Evolutionary conservation across 345 rosid species (phyloP).

Genomic region (Aurinia saxatilis): DNA sequence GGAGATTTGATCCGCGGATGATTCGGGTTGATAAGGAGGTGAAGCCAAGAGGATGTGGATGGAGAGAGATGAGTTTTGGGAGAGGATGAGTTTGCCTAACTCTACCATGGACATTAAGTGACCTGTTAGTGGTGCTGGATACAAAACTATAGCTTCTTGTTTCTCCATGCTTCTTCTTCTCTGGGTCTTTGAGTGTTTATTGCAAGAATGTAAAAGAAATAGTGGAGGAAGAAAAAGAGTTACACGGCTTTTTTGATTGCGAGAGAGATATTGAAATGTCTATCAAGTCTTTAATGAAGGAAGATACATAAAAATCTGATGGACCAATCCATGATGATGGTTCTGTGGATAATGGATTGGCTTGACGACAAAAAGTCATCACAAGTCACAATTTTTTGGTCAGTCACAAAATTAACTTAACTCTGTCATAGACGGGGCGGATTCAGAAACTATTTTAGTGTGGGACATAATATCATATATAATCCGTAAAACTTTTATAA

Average conservation of each 20-base stretch:
- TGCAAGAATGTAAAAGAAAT: not conserved
- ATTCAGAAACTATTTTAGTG: no score
- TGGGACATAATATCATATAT: no score
- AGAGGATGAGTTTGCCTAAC: conserved; percentile 46
- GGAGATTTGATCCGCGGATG: conserved; percentile 25
- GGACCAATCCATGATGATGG: not conserved
- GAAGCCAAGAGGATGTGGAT: conserved; percentile 40
- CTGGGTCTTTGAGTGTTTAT: not conserved
- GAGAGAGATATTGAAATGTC: not conserved
- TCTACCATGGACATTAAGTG: conserved; percentile 74
- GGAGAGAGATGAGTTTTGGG: conserved; percentile 41
- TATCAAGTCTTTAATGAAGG: no score
- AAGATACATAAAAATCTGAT: no score
- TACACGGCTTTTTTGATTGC: not conserved
- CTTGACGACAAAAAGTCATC: not conserved
- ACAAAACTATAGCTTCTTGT: conserved; percentile 42
- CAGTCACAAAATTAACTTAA: no score
- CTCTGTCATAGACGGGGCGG: no score
- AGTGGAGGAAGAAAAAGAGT: no score
- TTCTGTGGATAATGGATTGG: not conserved
- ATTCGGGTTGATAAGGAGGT: conserved; percentile 37
- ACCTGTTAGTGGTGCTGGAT: conserved; percentile 58
- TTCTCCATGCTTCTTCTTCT: conserved; percentile 6
- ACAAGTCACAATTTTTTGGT: no score
- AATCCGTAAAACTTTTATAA: no score